Base-by-base conservation (phyloP, 306 rosid genomes). In the Cyamopsis tetragonoloba region DNA sequence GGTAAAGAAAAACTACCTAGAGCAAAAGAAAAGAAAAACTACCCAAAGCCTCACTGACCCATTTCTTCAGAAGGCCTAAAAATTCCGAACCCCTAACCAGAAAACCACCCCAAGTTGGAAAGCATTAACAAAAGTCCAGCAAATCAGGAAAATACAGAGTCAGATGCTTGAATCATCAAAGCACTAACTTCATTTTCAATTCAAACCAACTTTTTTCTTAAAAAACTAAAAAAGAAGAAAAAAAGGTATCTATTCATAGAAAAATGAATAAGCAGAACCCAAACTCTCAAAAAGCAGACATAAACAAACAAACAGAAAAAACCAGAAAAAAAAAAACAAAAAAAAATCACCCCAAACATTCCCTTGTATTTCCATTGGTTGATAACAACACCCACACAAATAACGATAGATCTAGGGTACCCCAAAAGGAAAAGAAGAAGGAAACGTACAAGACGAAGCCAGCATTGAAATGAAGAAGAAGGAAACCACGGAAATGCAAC, bases 401-500 rank as follows among this genome's bases (percentile, higher is more conserved):
- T 19, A 39, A 14, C 65, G 70, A 53, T 64, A 70, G 81, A 75
- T 74, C 85, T 64, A 47, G 10, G 5, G n/a, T n/a, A n/a, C 11
- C 10, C 32, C 19, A 27, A 37, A 46, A 35, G 1, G 7, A 23
- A 10, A 41, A 11, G 48, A 50, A 11, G 26, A 10, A 31, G 5
- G 0, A 20, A 27, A 2, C 0, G 11, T 14, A 31, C 6, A 85
- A 64, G 14, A 77, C 62, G 20, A 71, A 85, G 86, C 77, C 66
- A 80, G 86, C 71, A 66, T 73, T 68, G 31, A 53, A 71, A 78
- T 13, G 75, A 58, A 62, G 77, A 50, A 64, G 13, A 57, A n/a
- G 18, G 47, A 24, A 68, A 76, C 32, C 53, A 19, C n/a, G n/a
- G n/a, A n/a, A n/a, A n/a, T 17, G 71, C 15, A 23, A 51, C 5